Conservation (phyloP, 1,284 basidiomycete species). For the Naganishia sp. region DNA sequence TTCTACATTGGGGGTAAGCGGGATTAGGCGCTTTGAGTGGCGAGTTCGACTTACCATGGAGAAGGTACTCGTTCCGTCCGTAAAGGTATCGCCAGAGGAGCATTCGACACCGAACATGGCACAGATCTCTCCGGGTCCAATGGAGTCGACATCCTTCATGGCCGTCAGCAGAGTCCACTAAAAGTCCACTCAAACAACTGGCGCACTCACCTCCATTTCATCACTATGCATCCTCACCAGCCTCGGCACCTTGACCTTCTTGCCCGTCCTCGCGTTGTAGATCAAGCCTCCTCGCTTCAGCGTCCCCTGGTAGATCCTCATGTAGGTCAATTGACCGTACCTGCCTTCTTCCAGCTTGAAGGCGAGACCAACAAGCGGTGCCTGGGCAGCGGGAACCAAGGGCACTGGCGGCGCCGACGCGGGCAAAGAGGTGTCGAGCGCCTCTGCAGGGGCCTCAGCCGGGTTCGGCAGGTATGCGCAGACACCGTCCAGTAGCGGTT, state of each 20-base stretch:
- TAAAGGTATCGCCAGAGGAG: slow-evolving; percentile 97
- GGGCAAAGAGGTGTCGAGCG: slow-evolving; percentile 78
- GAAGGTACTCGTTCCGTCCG: slow-evolving; percentile 79
- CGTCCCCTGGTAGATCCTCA: slow-evolving; percentile 97
- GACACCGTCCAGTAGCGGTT: slow-evolving; percentile 90
- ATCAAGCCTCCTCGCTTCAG: slow-evolving; percentile 83
- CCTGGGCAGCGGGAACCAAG: slow-evolving; percentile 75
- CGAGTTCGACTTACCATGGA: slow-evolving; percentile 69
- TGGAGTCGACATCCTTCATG: slow-evolving; percentile 77
- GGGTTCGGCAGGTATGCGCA: slow-evolving; percentile 95
- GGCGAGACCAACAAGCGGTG: slow-evolving; percentile 88
- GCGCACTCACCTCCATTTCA: slow-evolving; percentile 83
- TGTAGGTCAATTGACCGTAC: slow-evolving; percentile 97
- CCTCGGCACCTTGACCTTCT: slow-evolving; percentile 97
- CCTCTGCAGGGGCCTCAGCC: slow-evolving; percentile 73
- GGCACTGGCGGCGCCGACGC: slow-evolving; percentile 68
- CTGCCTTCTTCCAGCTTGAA: slow-evolving; percentile 99
- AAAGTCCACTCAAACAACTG: background rate
- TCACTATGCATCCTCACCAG: slow-evolving; percentile 98
- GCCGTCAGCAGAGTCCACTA: background rate
- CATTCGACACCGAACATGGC: slow-evolving; percentile 99
- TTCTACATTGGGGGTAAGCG: slow-evolving; percentile 60
- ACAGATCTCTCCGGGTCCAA: slow-evolving; percentile 99
- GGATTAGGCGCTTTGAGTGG: background rate
- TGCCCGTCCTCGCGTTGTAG: slow-evolving; percentile 92